phyloP scores from a whole-genome alignment of 371 early-diverging fungal genomes.

The Mortierella sp. region DNA sequence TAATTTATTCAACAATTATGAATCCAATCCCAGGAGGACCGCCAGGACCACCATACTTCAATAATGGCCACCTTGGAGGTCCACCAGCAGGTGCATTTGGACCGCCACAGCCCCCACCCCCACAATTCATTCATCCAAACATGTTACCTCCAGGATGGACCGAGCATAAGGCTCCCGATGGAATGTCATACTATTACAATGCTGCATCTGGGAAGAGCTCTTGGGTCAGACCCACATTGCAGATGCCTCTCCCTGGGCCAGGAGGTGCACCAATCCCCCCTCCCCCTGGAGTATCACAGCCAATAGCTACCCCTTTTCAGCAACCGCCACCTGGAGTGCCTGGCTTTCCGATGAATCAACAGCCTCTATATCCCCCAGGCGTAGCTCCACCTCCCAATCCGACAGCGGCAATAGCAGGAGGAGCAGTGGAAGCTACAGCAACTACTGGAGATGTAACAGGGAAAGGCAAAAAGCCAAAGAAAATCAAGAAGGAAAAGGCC shows the following conservation, averaged over 20 bases:
- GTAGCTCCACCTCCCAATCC: conserved; percentile 18
- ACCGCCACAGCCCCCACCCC: conserved; percentile 22
- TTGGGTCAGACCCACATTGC: conserved; percentile 64
- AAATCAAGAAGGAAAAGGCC: conserved; percentile 55
- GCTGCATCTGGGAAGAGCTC: conserved; percentile 65
- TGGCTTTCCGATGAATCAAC: conserved; percentile 28
- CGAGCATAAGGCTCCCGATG: conserved; percentile 69
- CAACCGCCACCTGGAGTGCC: conserved; percentile 36
- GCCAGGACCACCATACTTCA: conserved; percentile 22
- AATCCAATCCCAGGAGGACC: conserved; percentile 13
- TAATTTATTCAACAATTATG: background rate
- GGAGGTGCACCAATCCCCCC: background rate
- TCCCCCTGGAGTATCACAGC: conserved; percentile 25
- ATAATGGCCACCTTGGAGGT: conserved; percentile 12
- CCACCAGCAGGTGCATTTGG: conserved; percentile 26
- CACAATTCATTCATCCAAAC: conserved; percentile 21
- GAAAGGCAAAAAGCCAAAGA: conserved; percentile 57
- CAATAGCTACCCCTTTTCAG: conserved; percentile 1
- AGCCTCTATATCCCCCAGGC: conserved; percentile 31
- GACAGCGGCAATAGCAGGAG: background rate
- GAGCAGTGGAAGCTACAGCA: background rate
- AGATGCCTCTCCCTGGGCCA: conserved; percentile 13
- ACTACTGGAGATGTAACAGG: conserved; percentile 12
- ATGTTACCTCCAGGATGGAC: conserved; percentile 71
- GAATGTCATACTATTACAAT: conserved; percentile 72